Evolutionary conservation across 257 asterid genomes (phyloP).

Genomic region (Gentiana straminea): DNA sequence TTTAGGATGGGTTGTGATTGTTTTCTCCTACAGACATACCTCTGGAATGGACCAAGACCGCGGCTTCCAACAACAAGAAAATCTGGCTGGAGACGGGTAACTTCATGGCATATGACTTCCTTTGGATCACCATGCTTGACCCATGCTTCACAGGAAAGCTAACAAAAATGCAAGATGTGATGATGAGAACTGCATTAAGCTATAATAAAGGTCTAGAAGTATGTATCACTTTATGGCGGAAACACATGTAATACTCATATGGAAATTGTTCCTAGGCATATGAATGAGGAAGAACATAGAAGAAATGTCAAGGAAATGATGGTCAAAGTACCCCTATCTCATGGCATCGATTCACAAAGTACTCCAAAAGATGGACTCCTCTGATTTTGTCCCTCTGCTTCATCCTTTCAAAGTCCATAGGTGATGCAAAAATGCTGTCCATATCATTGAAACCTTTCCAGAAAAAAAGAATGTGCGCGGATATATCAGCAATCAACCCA

Average conservation of each 20-base stretch:
- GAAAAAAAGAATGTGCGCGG: constrained; percentile 1
- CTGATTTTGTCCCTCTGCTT: constrained; percentile 43
- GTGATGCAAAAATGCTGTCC: constrained; percentile 70
- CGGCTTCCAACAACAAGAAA: constrained; percentile 80
- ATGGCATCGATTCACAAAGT: constrained; percentile 70
- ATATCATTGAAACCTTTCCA: constrained; percentile 65
- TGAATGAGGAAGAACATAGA: neutral
- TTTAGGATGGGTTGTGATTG: too few species aligned
- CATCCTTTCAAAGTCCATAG: constrained; percentile 53
- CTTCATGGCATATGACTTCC: constrained; percentile 73
- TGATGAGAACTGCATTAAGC: neutral
- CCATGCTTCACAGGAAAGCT: constrained; percentile 93
- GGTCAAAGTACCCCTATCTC: constrained; percentile 55
- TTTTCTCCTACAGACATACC: constrained; percentile 22
- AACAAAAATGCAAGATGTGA: constrained; percentile 10
- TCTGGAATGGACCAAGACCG: constrained; percentile 90
- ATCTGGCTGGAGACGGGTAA: constrained; percentile 55
- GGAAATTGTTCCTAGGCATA: neutral
- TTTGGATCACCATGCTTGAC: constrained; percentile 66
- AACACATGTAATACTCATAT: too few species aligned
- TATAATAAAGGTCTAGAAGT: too few species aligned
- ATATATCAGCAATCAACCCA: constrained; percentile 1
- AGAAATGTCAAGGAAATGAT: neutral
- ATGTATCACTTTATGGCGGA: too few species aligned
- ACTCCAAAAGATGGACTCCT: constrained; percentile 75